Conservation (phyloP, 2,329 filamentous ascomycete genomes). For the Botryotinia globosa region DNA sequence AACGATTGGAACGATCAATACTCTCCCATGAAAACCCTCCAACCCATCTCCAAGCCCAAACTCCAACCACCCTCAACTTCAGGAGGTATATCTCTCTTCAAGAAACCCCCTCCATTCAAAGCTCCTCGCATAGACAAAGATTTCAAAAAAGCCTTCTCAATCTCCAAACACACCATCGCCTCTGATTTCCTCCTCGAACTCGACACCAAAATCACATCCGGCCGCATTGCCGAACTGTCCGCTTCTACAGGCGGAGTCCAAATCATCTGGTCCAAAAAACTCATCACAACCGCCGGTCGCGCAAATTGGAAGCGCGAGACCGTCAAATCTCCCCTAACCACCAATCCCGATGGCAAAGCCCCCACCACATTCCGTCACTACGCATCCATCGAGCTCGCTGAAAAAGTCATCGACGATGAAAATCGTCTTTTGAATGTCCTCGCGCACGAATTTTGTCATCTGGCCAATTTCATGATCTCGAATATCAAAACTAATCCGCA, state of each 20-base stretch:
- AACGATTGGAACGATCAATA: constrained; percentile 65
- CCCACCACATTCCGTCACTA: constrained; percentile 49
- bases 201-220: constrained; percentile 61
- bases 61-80: constrained; percentile 10
- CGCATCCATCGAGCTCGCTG: constrained; percentile 81
- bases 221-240: constrained; percentile 57
- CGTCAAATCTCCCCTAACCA: constrained; percentile 38
- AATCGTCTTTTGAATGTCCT: constrained; percentile 80
- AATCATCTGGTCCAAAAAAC: constrained; percentile 72
- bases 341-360: constrained; percentile 20
- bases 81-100: background rate
- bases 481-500: constrained; percentile 74
- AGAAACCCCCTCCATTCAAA: constrained; percentile 35
- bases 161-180: constrained; percentile 60
- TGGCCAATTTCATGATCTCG: constrained; percentile 86
- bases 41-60: constrained; percentile 37
- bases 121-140: constrained; percentile 41
- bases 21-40: constrained; percentile 50
- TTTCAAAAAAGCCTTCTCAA: constrained; percentile 60
- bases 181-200: constrained; percentile 64
- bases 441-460: constrained; percentile 95
- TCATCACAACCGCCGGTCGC: constrained; percentile 75
- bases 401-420: constrained; percentile 80
- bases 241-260: constrained; percentile 66
- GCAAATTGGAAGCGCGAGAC: constrained; percentile 69